phyloP scores from a whole-genome alignment of 2,329 filamentous ascomycete genomes.

The Zarea fungicola region DNA sequence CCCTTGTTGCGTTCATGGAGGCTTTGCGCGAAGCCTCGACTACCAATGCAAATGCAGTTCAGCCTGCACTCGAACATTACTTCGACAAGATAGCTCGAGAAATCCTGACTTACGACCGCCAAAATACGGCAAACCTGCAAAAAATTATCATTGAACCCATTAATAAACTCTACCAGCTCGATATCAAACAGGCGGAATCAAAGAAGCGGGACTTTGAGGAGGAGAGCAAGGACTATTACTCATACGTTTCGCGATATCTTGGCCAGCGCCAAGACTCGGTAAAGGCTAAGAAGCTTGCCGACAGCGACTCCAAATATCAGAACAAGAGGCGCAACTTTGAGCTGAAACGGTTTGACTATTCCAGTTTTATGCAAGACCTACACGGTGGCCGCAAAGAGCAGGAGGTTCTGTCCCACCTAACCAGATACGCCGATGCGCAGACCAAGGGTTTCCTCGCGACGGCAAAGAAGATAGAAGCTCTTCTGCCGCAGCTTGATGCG shows the following conservation, averaged over 20 bases:
- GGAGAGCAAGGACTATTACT: conserved; percentile 97
- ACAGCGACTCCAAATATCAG: conserved; percentile 96
- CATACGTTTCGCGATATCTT: conserved; percentile 91
- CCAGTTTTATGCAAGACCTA: conserved; percentile 98
- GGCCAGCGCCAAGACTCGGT: conserved; percentile 92
- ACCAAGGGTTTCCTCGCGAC: conserved; percentile 76
- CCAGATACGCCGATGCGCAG: conserved; percentile 88
- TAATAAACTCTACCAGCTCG: conserved; percentile 82
- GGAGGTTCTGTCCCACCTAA: conserved; percentile 90
- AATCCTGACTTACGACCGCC: conserved; percentile 79
- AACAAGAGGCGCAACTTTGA: conserved; percentile 91
- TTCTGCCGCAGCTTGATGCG: conserved; percentile 86
- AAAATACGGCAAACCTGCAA: conserved; percentile 79
- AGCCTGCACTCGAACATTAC: conserved; percentile 94
- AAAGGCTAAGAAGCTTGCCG: conserved; percentile 93
- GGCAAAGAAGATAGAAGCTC: conserved; percentile 79
- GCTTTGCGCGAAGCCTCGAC: conserved; percentile 80
- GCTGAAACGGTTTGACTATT: conserved; percentile 96
- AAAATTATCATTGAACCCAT: conserved; percentile 94
- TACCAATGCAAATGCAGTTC: conserved; percentile 93
- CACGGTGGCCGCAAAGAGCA: conserved; percentile 98
- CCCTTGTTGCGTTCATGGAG: conserved; percentile 76
- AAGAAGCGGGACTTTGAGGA: conserved; percentile 99
- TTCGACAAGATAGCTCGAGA: conserved; percentile 95
- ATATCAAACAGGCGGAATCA: conserved; percentile 94